A percentile compares a stretch with the other conserved stretches of the same genome.
phyloP scores from a whole-genome alignment of 1,139 yeast species.

The Yamadazyma conglobata region DNA sequence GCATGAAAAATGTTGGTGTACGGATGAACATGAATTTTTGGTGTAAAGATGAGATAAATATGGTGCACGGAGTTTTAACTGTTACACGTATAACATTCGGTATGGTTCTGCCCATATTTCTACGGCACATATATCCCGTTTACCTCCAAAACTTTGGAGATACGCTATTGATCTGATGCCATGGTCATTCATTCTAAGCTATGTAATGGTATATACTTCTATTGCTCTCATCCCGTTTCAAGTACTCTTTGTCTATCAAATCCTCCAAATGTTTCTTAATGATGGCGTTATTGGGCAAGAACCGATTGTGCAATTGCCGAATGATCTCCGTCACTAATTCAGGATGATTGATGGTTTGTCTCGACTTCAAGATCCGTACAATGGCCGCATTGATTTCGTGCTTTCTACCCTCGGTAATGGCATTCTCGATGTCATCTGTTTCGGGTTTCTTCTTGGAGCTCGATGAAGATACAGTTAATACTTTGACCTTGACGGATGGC shows the following conservation, averaged over 20 bases:
- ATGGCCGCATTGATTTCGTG: slow-evolving; percentile 83
- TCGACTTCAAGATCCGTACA: slow-evolving; percentile 81
- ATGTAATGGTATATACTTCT: slow-evolving; percentile 67
- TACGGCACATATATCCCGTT: too few relatives aligned
- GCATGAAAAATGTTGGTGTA: too few relatives aligned
- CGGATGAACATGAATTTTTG: too few relatives aligned
- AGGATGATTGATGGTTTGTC: slow-evolving; percentile 59
- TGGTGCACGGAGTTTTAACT: too few relatives aligned
- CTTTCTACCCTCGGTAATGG: slow-evolving; percentile 43
- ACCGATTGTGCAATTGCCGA: slow-evolving; percentile 58
- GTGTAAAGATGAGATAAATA: too few relatives aligned
- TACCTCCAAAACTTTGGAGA: too few relatives aligned
- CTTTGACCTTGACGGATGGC: slow-evolving; percentile 69
- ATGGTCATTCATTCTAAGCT: slow-evolving; percentile 37
- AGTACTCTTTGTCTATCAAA: slow-evolving; percentile 77
- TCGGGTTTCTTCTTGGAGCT: slow-evolving; percentile 36
- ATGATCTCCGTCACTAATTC: slow-evolving; percentile 66
- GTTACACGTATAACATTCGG: too few relatives aligned
- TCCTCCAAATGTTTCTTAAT: slow-evolving; percentile 81
- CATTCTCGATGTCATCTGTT: slow-evolving; percentile 30
- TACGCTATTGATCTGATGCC: too few relatives aligned
- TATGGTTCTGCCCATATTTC: too few relatives aligned
- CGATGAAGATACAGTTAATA: slow-evolving; percentile 61
- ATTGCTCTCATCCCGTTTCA: slow-evolving; percentile 67
- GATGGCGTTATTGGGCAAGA: slow-evolving; percentile 62